Percentiles rank a stretch among this genome's conserved stretches.
These are phyloP conservation scores for Sideroxylon spinosum DNA, from an alignment of 179 eudicot species.

Conservation along the genomic window DNA sequence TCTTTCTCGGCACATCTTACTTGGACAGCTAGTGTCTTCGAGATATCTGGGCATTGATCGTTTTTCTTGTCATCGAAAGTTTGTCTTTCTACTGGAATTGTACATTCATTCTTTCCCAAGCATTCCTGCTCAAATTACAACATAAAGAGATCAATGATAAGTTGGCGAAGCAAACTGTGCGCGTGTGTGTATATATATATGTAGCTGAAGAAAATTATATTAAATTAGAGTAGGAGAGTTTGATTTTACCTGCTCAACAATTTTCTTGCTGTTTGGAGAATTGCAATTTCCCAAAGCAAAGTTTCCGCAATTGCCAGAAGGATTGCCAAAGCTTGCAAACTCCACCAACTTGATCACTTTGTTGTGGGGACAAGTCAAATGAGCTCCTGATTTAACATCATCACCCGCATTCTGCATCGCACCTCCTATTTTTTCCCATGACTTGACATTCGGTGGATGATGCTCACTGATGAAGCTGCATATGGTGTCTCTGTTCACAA, in stretches of 20 bases:
- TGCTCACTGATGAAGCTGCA: slow-evolving; percentile 54
- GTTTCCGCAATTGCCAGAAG: slow-evolving; percentile 58
- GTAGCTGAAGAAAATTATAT: not conserved
- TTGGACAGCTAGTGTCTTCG: slow-evolving; percentile 66
- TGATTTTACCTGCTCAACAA: slow-evolving; percentile 48
- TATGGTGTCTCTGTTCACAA: slow-evolving; percentile 58
- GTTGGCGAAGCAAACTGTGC: too few species aligned
- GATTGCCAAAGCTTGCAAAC: slow-evolving; percentile 76
- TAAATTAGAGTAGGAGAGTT: not conserved
- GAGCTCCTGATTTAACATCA: slow-evolving; percentile 34
- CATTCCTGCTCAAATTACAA: slow-evolving; percentile 37
- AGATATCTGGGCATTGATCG: slow-evolving; percentile 36
- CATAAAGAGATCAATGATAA: not conserved
- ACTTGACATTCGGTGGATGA: slow-evolving; percentile 44
- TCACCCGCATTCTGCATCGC: slow-evolving; percentile 24
- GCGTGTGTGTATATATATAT: too few species aligned
- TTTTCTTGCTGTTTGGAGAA: slow-evolving; percentile 27
- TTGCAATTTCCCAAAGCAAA: slow-evolving; percentile 40
- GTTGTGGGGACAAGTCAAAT: slow-evolving; percentile 46
- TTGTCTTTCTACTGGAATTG: slow-evolving; percentile 47
- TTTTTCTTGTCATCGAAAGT: slow-evolving; percentile 26
- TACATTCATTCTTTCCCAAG: slow-evolving; percentile 53
- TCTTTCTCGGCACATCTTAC: slow-evolving; percentile 39
- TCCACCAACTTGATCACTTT: slow-evolving; percentile 46
- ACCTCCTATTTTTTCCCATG: slow-evolving; percentile 47